phyloP scores from a whole-genome alignment of 306 rosid genomes.

The Fragaria vesca region DNA sequence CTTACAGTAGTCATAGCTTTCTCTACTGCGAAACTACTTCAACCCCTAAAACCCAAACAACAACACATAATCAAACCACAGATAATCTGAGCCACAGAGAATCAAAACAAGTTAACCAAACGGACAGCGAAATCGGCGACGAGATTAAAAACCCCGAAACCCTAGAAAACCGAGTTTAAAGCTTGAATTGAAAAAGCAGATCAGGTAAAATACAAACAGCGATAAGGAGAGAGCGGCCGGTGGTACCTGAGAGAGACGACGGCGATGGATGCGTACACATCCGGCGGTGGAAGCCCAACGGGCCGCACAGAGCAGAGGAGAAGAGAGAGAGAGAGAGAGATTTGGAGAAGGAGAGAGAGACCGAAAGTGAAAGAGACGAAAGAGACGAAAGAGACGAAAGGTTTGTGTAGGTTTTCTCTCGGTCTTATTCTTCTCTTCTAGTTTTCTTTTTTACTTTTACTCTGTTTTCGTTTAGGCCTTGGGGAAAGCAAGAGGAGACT shows the following conservation, averaged over 20 bases:
- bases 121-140: conserved; percentile 18
- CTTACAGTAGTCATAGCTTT: conserved; percentile 74
- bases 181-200: conserved; percentile 18
- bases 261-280: conserved; percentile 57
- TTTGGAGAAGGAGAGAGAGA: conserved; percentile 27
- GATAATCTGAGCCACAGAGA: background rate
- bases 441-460: background rate
- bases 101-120: background rate
- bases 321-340: conserved; percentile 14
- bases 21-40: conserved; percentile 54
- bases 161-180: background rate
- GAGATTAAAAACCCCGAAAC: conserved; percentile 23
- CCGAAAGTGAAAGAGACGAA: conserved; percentile 21
- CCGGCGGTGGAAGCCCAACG: conserved; percentile 36
- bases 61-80: background rate
- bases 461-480: too few species aligned
- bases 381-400: conserved; percentile 27
- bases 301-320: conserved; percentile 10
- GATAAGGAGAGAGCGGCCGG: background rate
- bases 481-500: too few species aligned
- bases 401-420: conserved; percentile 6
- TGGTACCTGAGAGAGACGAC: conserved; percentile 59
- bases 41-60: conserved; percentile 13
- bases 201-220: conserved; percentile 14
- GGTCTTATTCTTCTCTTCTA: background rate